Evolutionary conservation across 768 basidiomycete genomes (phyloP), one percentile per base, ranked within the genome.

Genomic region (Mycena crocata): DNA sequence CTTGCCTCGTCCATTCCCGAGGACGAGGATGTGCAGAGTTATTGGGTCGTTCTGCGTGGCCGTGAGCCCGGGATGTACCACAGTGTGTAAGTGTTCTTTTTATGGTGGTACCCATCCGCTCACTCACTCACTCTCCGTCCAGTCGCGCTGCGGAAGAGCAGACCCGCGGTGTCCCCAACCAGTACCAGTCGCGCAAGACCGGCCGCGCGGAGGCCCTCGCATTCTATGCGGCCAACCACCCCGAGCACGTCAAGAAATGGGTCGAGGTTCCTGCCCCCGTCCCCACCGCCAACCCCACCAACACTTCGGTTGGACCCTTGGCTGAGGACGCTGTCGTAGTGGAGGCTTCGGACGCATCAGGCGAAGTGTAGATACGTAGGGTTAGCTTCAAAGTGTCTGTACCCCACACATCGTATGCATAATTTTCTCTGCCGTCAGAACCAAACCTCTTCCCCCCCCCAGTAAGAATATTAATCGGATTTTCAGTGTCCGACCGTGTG

Each of bases 11-110:
- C 24, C 21, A 45, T 21, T 21, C 26, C 23, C 6, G 26, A 12
- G 17, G 26, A 34, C 14, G 14, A 7, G 1, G 35, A 48, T 1
- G n/a, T 21, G 5, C 35, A 46, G 24, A 59, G 12, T 19, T 59
- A 59, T 19, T 59, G 57, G 57, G 57, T 59, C 2, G 57, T 59
- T 24, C 21, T 48, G 31, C 32, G 23, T 26, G 57, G 57, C 2
- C 45, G 57, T n/a, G 35, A 48, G 24, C 57, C 57, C 9, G 57
- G 57, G 8, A 14, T 59, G 2, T 59, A 59, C 32, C 32, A 12
- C 23, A 35, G 45, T 3, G 44, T 21, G 57, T 58, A 48, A 24
- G 46, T 59, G 9, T 1, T 26, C 28, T 2, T 23, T 21, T 35
- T 35, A 10, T 23, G 8, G 15, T 12, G 6, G 17, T 28, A n/a